These are phyloP conservation scores for Naganishia kalamii DNA, from an alignment of 768 basidiomycete genomes.

Conservation along the genomic window DNA sequence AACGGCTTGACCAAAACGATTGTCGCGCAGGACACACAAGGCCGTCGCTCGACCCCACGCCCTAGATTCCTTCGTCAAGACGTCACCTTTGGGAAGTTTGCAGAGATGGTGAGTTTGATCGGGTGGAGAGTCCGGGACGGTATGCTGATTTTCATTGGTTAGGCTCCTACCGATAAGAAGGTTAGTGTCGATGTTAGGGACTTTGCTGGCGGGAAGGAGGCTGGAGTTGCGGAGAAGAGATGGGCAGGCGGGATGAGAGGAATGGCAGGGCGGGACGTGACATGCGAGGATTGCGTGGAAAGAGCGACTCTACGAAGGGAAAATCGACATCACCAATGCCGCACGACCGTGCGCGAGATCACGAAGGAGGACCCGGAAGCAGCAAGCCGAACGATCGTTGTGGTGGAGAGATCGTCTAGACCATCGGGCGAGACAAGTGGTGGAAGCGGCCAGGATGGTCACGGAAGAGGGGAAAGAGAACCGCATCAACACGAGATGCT, in stretches of 20 bases:
- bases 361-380: too few relatives aligned
- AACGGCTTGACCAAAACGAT: slow-evolving; percentile 11
- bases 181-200: slow-evolving; percentile 25
- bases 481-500: neutral
- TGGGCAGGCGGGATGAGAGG: neutral
- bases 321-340: neutral
- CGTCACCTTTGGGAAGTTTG: slow-evolving; percentile 17
- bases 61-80: slow-evolving; percentile 18
- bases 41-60: neutral
- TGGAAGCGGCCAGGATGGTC: neutral
- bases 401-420: neutral
- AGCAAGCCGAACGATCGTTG: too few relatives aligned
- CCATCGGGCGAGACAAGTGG: neutral
- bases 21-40: neutral
- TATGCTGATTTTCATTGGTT: neutral
- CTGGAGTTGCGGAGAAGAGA: neutral
- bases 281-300: too few relatives aligned
- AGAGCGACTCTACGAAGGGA: neutral
- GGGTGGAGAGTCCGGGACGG: neutral
- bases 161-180: slow-evolving; percentile 39
- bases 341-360: too few relatives aligned
- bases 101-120: slow-evolving; percentile 20
- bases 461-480: neutral
- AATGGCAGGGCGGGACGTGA: too few relatives aligned
- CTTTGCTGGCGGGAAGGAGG: neutral